Conservation (phyloP, 1,139 yeast genomes). For the Hemisphaericaspora xylofermentans region DNA sequence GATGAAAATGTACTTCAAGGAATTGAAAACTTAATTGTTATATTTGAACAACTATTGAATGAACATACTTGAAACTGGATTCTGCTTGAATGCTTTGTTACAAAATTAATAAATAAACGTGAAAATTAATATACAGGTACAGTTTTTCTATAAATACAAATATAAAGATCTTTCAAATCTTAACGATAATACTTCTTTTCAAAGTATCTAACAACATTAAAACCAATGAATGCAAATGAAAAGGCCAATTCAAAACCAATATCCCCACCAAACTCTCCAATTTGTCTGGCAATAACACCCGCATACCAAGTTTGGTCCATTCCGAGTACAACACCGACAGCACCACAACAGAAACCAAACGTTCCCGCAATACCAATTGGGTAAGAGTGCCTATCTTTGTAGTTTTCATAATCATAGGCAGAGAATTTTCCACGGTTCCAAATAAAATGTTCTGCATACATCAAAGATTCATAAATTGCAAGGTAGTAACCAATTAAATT, state of each 20-base stretch:
- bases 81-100: no score
- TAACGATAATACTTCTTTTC: conserved; percentile 65
- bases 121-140: neutral
- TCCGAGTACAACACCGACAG: conserved; percentile 81
- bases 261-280: conserved; percentile 77
- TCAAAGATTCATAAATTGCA: conserved; percentile 76
- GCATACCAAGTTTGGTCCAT: conserved; percentile 83
- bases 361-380: conserved; percentile 80
- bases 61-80: neutral
- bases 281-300: conserved; percentile 62
- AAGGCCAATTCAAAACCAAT: conserved; percentile 81
- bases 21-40: conserved; percentile 53
- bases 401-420: conserved; percentile 63
- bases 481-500: conserved; percentile 87
- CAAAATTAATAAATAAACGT: neutral
- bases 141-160: neutral
- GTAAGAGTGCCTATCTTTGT: conserved; percentile 53
- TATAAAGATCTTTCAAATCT: neutral
- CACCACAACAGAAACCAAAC: conserved; percentile 78
- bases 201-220: conserved; percentile 59
- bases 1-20: conserved; percentile 74
- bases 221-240: conserved; percentile 67
- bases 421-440: conserved; percentile 59
- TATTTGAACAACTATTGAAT: conserved; percentile 31
- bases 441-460: conserved; percentile 75